phyloP scores from a whole-genome alignment of 192 early-diverging fungal species.

The Globomyces pollinis-pini region DNA sequence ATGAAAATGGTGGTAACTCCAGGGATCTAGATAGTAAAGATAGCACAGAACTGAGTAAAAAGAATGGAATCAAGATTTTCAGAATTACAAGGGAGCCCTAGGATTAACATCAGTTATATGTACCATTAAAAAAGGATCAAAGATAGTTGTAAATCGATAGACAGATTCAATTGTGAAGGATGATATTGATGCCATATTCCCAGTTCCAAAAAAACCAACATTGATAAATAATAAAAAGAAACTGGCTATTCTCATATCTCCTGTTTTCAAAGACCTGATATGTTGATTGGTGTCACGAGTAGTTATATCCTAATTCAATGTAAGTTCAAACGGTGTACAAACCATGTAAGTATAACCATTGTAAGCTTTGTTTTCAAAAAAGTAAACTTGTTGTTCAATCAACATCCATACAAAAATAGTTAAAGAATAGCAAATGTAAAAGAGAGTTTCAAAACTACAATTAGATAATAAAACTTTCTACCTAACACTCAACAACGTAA shows the following conservation, averaged over 20 bases:
- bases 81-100: slow-evolving; percentile 62
- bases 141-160: slow-evolving; percentile 83
- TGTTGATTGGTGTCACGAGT: neutral
- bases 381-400: slow-evolving; percentile 51
- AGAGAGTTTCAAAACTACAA: slow-evolving; percentile 68
- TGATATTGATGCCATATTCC: slow-evolving; percentile 71
- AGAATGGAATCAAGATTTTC: slow-evolving; percentile 93
- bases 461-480: slow-evolving; percentile 11
- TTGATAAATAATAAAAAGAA: slow-evolving; percentile 84
- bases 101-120: neutral
- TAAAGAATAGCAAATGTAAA: slow-evolving; percentile 74
- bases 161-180: slow-evolving; percentile 84
- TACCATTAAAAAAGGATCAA: slow-evolving; percentile 82
- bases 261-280: neutral
- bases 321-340: too few species aligned
- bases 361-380: slow-evolving; percentile 4
- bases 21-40: slow-evolving; percentile 68
- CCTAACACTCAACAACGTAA: slow-evolving; percentile 72
- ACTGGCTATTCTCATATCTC: slow-evolving; percentile 28
- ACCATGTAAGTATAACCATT: slow-evolving; percentile 14
- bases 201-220: slow-evolving; percentile 93
- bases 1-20: slow-evolving; percentile 72
- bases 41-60: slow-evolving; percentile 77
- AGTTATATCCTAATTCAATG: neutral
- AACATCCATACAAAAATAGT: slow-evolving; percentile 70